phyloP scores from a whole-genome alignment of 352 stramenopile species.

The Globisporangium mamillatum region DNA sequence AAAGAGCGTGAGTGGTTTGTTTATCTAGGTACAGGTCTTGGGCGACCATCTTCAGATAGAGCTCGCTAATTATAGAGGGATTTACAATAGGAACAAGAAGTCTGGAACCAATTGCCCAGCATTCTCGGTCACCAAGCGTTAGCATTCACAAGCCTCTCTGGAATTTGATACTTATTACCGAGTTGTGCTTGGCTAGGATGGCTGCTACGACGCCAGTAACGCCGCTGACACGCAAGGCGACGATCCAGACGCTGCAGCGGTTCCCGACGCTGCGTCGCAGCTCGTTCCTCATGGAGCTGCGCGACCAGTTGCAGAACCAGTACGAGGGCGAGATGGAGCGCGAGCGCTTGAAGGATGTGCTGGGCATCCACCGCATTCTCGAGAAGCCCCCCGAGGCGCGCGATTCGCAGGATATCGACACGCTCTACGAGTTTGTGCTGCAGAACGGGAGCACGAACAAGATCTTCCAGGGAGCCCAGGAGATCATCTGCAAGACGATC shows the following conservation, averaged over 20 bases:
- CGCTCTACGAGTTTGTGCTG: slow-evolving; percentile 76
- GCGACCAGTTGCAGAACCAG: slow-evolving; percentile 54
- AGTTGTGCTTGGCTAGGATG: not conserved
- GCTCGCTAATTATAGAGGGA: slow-evolving; percentile 1
- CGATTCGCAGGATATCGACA: slow-evolving; percentile 62
- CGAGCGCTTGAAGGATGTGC: slow-evolving; percentile 44
- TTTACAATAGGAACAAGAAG: not conserved
- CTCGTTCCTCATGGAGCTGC: slow-evolving; percentile 55
- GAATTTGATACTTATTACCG: not conserved
- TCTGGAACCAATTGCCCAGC: not conserved
- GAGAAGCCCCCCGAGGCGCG: slow-evolving; percentile 38
- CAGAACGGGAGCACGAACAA: slow-evolving; percentile 80
- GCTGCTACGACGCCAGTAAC: not conserved
- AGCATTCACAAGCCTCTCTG: not conserved
- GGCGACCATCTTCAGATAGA: not conserved
- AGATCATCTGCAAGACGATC: slow-evolving; percentile 88
- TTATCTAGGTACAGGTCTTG: not conserved
- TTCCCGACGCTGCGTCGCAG: slow-evolving; percentile 31
- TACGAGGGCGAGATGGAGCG: slow-evolving; percentile 38
- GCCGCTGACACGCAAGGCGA: slow-evolving; percentile 17
- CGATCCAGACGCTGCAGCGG: slow-evolving; percentile 24
- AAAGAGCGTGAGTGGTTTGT: not conserved
- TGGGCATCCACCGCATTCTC: slow-evolving; percentile 54
- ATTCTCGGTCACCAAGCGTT: not conserved
- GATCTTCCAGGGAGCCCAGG: slow-evolving; percentile 78